Conservation (phyloP, 768 basidiomycete species). For the Exidia glandulosa region DNA sequence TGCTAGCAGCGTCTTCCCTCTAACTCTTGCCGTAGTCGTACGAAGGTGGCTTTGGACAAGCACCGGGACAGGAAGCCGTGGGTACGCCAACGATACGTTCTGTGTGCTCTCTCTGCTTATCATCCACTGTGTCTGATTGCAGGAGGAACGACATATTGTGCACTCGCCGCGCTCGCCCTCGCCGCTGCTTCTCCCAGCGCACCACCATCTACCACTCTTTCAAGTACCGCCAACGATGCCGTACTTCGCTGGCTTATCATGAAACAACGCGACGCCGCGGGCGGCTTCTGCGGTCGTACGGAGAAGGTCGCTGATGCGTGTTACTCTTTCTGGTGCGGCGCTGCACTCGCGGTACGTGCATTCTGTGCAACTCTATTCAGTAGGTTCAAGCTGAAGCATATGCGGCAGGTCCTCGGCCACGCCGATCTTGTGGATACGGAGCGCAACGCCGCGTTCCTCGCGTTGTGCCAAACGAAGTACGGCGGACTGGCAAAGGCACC, state of each 20-base stretch:
- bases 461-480: conserved; percentile 71
- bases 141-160: conserved; percentile 95
- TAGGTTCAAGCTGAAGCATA: no score
- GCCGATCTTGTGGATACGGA: conserved; percentile 43
- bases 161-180: conserved; percentile 63
- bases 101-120: neutral
- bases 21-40: conserved; percentile 46
- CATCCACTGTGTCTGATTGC: neutral
- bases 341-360: conserved; percentile 59
- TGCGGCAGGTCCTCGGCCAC: conserved; percentile 54
- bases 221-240: conserved; percentile 31
- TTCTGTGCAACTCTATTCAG: no score
- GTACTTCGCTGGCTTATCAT: conserved; percentile 71
- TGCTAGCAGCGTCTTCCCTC: neutral
- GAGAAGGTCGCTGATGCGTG: conserved; percentile 86
- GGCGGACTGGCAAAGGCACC: conserved; percentile 86
- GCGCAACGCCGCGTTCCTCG: conserved; percentile 53
- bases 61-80: conserved; percentile 72
- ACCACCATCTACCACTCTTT: conserved; percentile 14
- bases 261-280: conserved; percentile 50
- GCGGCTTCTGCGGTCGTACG: conserved; percentile 83
- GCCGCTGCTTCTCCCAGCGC: conserved; percentile 21
- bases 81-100: conserved; percentile 35
- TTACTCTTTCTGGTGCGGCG: conserved; percentile 95
- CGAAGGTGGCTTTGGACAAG: conserved; percentile 87